These are phyloP conservation scores for Blastocystis sp. DNA, from an alignment of 352 stramenopile species.

Conservation along the genomic window DNA sequence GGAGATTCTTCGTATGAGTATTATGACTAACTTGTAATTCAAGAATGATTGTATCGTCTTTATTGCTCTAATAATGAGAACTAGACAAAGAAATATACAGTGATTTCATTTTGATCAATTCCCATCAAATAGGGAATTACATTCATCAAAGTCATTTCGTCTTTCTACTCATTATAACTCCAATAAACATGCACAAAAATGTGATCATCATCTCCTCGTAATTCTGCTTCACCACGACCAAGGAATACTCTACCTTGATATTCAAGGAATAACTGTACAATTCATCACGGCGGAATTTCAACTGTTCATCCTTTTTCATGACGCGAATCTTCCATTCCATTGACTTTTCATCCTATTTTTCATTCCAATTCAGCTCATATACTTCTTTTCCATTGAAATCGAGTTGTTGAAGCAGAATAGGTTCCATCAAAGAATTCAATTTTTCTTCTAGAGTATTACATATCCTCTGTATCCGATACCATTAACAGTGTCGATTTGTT, in stretches of 20 bases:
- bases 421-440: background rate
- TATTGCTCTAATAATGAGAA: constrained; percentile 11
- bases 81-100: background rate
- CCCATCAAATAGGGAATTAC: constrained; percentile 36
- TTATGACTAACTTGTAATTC: constrained; percentile 37
- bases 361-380: background rate
- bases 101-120: background rate
- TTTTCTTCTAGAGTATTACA: background rate
- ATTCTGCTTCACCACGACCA: background rate
- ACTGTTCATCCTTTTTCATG: constrained; percentile 40
- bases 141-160: constrained; percentile 5
- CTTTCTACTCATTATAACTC: background rate
- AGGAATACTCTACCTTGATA: constrained; percentile 5
- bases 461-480: background rate
- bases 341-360: background rate
- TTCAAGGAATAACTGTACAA: background rate
- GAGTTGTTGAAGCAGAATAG: constrained; percentile 4
- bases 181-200: background rate
- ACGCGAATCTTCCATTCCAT: constrained; percentile 12
- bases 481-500: background rate
- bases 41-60: constrained; percentile 13
- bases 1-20: constrained; percentile 36
- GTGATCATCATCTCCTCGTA: background rate
- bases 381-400: background rate
- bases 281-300: constrained; percentile 34